Evolutionary conservation across 2,329 filamentous ascomycete genomes (phyloP).

Genomic region (Shiraia bambusicola): DNA sequence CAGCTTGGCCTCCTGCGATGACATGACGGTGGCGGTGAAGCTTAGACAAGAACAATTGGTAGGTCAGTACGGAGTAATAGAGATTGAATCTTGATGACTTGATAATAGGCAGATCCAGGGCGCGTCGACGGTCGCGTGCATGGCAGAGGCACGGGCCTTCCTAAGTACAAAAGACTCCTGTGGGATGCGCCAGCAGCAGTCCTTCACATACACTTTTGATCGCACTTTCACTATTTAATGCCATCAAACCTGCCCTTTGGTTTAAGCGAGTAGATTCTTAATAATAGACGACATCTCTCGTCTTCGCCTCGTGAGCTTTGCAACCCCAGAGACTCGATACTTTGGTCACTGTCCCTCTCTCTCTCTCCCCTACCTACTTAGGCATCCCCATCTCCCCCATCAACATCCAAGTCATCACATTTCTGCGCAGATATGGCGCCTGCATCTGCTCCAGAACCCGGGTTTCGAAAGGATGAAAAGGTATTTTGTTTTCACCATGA

Average conservation of each 20-base stretch:
- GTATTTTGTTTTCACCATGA: conserved; percentile 97
- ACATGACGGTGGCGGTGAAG: conserved; percentile 52
- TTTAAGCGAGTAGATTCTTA: neutral
- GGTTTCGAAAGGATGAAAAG: conserved; percentile 76
- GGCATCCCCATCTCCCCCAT: conserved; percentile 12
- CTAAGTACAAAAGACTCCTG: conserved; percentile 24
- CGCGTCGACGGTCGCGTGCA: conserved; percentile 22
- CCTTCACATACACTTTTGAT: conserved; percentile 2
- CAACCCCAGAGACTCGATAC: conserved; percentile 20
- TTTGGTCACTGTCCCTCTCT: conserved; percentile 14
- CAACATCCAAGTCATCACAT: conserved; percentile 11
- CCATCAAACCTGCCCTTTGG: neutral
- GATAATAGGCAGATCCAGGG: conserved; percentile 2
- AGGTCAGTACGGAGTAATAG: too few species aligned
- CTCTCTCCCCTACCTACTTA: too few species aligned
- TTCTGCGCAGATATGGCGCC: conserved; percentile 51
- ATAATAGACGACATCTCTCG: neutral
- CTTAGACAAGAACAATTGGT: neutral
- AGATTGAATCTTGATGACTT: conserved; percentile 7
- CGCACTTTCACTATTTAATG: neutral
- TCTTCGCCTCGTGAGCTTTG: conserved; percentile 5
- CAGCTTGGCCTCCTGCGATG: conserved; percentile 73
- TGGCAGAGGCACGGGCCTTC: conserved; percentile 13
- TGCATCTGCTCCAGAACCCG: conserved; percentile 53
- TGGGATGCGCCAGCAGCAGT: conserved; percentile 13